These are phyloP conservation scores for Penicillium manginii DNA, from an alignment of 495 filamentous ascomycete species.

Conservation along the genomic window DNA sequence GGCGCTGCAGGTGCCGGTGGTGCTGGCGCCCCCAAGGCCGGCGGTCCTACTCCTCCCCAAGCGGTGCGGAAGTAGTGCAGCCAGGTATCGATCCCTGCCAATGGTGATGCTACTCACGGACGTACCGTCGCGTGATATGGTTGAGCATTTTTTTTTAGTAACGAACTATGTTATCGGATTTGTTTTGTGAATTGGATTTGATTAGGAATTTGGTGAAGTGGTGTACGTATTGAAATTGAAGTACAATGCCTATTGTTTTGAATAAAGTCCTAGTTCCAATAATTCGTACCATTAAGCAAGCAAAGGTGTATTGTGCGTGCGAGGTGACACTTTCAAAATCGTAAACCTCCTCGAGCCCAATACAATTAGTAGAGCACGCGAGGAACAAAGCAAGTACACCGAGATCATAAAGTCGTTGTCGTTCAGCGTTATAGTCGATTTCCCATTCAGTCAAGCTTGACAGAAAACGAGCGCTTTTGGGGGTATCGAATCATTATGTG, in stretches of 20 bases:
- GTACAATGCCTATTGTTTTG: neutral
- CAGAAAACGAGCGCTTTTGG: constrained; percentile 16
- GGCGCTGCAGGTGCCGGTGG: neutral
- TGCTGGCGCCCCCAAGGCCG: too few relatives aligned
- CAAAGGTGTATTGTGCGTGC: neutral
- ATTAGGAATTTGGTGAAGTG: neutral
- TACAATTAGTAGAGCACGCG: neutral
- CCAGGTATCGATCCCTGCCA: too few relatives aligned
- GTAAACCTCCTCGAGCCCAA: neutral
- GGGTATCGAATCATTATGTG: constrained; percentile 34
- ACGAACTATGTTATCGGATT: neutral
- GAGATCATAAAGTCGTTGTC: constrained; percentile 26
- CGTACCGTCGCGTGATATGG: too few relatives aligned
- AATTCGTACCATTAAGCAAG: neutral
- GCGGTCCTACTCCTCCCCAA: too few relatives aligned
- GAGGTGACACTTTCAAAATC: neutral
- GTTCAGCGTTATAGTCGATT: constrained; percentile 15
- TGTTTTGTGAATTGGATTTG: neutral
- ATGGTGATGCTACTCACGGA: too few relatives aligned
- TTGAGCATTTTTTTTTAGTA: too few relatives aligned
- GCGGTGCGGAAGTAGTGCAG: too few relatives aligned
- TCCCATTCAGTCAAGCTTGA: constrained; percentile 1
- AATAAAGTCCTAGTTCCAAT: neutral
- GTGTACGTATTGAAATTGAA: constrained; percentile 4
- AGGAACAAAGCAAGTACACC: constrained; percentile 16